These are phyloP conservation scores for Cryptosporidium bovis DNA, from an alignment of 169 alveolate species.

Conservation along the genomic window DNA sequence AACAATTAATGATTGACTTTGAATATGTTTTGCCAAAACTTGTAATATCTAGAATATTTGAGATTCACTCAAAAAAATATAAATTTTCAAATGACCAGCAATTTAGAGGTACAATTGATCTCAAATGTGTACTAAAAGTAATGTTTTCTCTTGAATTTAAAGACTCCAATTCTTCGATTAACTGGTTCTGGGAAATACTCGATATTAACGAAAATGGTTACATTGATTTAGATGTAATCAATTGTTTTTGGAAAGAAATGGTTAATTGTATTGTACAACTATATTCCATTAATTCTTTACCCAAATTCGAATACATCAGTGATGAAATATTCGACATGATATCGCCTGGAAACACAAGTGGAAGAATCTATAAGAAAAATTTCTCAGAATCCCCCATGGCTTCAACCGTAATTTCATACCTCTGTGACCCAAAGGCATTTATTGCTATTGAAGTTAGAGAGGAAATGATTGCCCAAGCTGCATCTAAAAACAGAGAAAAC, in stretches of 20 bases:
- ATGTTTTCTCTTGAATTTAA: constrained; percentile 45
- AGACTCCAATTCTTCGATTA: constrained; percentile 30
- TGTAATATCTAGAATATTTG: constrained; percentile 65
- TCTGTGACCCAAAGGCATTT: constrained; percentile 71
- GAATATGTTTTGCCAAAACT: constrained; percentile 50
- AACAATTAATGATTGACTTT: constrained; percentile 51
- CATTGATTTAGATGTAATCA: constrained; percentile 33
- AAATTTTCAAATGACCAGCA: constrained; percentile 3
- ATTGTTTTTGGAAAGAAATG: constrained; percentile 64
- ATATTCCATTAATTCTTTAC: constrained; percentile 59
- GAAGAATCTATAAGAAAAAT: constrained; percentile 25
- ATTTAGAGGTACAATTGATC: constrained; percentile 1
- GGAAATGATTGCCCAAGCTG: constrained; percentile 62
- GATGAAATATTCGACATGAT: constrained; percentile 72
- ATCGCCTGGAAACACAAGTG: constrained; percentile 42
- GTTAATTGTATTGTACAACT: constrained; percentile 23
- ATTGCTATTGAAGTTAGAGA: constrained; percentile 67
- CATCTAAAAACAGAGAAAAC: constrained; percentile 1
- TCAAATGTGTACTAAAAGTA: constrained; percentile 26
- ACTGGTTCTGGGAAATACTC: constrained; percentile 65
- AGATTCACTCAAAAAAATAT: constrained; percentile 5
- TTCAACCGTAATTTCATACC: constrained; percentile 56
- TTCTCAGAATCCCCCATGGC: constrained; percentile 62
- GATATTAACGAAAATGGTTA: constrained; percentile 45
- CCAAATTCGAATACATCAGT: constrained; percentile 29